Evolutionary conservation across 441 rosid genomes (phyloP), one percentile per base, ranked within the genome.

Genomic region (Erysimum cheiri): DNA sequence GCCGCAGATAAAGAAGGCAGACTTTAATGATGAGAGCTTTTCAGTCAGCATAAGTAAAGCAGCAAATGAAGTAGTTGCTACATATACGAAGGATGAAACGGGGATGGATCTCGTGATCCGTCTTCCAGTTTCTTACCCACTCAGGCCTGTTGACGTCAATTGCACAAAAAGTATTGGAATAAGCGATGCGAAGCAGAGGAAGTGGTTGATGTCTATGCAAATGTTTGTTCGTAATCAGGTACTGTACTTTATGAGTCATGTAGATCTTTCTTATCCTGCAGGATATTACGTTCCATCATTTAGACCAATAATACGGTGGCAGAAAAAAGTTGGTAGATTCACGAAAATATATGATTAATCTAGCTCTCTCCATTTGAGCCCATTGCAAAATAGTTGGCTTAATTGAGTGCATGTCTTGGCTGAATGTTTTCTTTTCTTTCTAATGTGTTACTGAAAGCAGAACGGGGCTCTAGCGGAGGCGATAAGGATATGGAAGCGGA

Each of bases 401-500:
- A 29, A 64, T 31, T 31, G 39, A 15, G 36, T 33, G 35, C 54
- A 13, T 12, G 56, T 53, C 47, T 35, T 59, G 19, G 24, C 47
- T 58, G 66, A 55, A 37, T 48, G 41, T 35, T 13, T 55, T 49
- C 1, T 24, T 56, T 32, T n/a, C 4, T 17, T 13, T 40, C 13
- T 1, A 46, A 56, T 70, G 56, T 70, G 70, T 39, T 58, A 70
- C 59, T 63, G 85, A 70, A 69, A 75, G 67, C 94, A 92, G 99
- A 95, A 95, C 73, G 99, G 98, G 68, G 98, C 99, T 52, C 76
- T 95, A 48, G 92, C 99, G 46, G 99, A 92, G 81, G 98, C 99
- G 28, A 90, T 95, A 64, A 70, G 82, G 52, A 87, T 85, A 80
- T 95, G 99, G 99, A 92, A 94, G 80, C 82, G 80, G 65, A 95